phyloP scores from a whole-genome alignment of 345 rosid species.

The Cardamine occulta region DNA sequence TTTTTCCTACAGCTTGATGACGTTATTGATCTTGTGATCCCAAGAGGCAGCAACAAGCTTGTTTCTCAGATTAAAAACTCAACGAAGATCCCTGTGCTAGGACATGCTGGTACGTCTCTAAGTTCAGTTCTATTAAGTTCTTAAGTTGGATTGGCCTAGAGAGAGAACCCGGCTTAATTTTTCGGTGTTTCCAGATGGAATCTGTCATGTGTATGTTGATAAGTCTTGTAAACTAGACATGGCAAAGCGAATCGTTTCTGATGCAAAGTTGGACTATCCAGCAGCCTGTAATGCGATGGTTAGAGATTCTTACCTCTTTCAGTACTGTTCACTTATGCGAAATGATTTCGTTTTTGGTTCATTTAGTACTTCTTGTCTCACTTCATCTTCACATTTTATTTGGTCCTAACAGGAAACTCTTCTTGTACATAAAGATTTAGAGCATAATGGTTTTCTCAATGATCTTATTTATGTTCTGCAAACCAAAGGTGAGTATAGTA shows the following conservation, averaged over 20 bases:
- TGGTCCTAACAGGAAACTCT: constrained; percentile 77
- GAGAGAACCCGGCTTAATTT: constrained; percentile 15
- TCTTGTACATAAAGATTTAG: constrained; percentile 89
- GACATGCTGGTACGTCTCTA: constrained; percentile 76
- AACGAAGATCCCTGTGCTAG: constrained; percentile 95
- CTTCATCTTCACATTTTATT: constrained; percentile 18
- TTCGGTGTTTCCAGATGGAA: constrained; percentile 67
- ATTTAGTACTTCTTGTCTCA: constrained; percentile 20
- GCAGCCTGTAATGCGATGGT: constrained; percentile 99
- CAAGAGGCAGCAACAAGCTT: constrained; percentile 97
- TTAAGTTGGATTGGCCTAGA: constrained; percentile 10
- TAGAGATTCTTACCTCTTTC: constrained; percentile 34
- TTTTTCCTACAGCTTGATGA: constrained; percentile 83
- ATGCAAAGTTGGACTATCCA: constrained; percentile 95
- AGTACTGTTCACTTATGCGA: constrained; percentile 14
- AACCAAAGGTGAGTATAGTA: constrained; percentile 54
- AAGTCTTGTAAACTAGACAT: constrained; percentile 79
- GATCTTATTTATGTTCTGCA: constrained; percentile 63
- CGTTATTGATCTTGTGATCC: constrained; percentile 97
- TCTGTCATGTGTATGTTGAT: constrained; percentile 94
- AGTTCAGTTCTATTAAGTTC: constrained; percentile 13
- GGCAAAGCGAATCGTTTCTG: constrained; percentile 79
- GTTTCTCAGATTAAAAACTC: constrained; percentile 90
- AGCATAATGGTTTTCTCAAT: constrained; percentile 56
- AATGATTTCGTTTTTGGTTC: constrained; percentile 11